A percentile compares a stretch with the other conserved stretches of the same genome.
phyloP scores from a whole-genome alignment of 345 rosid genomes.

The Salix koriyanagi region DNA sequence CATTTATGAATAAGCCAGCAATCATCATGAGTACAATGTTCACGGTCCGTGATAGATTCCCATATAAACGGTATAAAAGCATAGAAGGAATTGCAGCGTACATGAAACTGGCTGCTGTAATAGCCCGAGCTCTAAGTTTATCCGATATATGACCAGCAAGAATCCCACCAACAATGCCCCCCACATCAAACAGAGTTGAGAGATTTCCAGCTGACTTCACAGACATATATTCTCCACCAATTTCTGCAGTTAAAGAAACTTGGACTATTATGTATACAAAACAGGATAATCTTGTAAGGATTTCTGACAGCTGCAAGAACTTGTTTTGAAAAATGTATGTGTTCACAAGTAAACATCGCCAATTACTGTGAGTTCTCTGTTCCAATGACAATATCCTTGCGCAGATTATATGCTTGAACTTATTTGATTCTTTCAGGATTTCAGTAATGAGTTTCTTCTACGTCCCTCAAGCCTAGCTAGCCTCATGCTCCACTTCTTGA shows the following conservation, averaged over 20 bases:
- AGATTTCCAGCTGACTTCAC: conserved; percentile 95
- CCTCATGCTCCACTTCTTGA: background rate
- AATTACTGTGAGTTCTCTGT: background rate
- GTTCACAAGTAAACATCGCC: background rate
- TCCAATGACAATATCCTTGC: background rate
- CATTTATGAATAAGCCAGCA: conserved; percentile 79
- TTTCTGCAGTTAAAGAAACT: conserved; percentile 46
- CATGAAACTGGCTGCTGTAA: conserved; percentile 80
- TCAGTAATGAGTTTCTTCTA: background rate
- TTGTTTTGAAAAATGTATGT: background rate
- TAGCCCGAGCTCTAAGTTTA: conserved; percentile 76
- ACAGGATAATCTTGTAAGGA: background rate
- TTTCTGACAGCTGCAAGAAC: background rate
- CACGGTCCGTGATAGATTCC: conserved; percentile 50
- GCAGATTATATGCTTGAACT: background rate
- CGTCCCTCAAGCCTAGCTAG: background rate
- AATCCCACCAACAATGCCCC: conserved; percentile 84
- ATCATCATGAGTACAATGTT: conserved; percentile 83
- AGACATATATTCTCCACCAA: conserved; percentile 78
- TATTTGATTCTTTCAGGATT: background rate
- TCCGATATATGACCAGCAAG: conserved; percentile 82
- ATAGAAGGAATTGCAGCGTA: conserved; percentile 79
- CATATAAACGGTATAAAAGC: conserved; percentile 69
- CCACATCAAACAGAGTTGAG: conserved; percentile 85
- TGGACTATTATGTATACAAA: background rate